A percentile compares a stretch with the other conserved stretches of the same genome.
Conservation (phyloP, 2,329 filamentous ascomycete species). For the Colletotrichum theobromicola region DNA sequence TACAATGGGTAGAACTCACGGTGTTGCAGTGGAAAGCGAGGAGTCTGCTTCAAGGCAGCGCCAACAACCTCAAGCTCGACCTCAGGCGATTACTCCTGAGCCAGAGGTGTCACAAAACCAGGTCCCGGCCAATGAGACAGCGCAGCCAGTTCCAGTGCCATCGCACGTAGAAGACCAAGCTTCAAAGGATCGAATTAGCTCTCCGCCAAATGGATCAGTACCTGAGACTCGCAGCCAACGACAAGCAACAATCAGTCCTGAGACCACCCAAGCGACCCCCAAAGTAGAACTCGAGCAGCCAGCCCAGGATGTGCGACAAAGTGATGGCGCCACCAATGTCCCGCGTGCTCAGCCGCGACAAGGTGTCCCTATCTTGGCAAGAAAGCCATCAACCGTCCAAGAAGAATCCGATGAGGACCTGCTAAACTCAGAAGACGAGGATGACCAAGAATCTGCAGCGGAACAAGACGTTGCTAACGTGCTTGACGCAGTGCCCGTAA, state of each 20-base stretch:
- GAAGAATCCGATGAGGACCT: slow-evolving; percentile 52
- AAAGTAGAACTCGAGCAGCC: not conserved
- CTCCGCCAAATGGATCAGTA: not conserved
- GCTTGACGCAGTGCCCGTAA: slow-evolving; percentile 40
- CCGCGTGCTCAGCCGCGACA: not conserved
- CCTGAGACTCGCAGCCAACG: not conserved
- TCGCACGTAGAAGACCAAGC: not conserved
- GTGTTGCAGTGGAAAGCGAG: slow-evolving; percentile 46
- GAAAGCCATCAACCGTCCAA: slow-evolving; percentile 49
- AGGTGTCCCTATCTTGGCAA: slow-evolving; percentile 26
- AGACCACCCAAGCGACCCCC: not conserved
- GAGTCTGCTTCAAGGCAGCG: not conserved
- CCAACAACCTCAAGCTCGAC: not conserved
- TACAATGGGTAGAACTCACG: slow-evolving; percentile 56
- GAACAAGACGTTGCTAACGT: slow-evolving; percentile 21
- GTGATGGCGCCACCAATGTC: not conserved
- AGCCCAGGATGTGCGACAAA: not conserved
- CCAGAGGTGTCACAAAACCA: not conserved
- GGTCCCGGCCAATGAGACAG: not conserved
- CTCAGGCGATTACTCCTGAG: not conserved
- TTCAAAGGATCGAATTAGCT: not conserved
- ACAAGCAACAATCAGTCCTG: not conserved
- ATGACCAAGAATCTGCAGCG: not conserved
- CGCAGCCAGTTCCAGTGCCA: not conserved
- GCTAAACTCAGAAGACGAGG: slow-evolving; percentile 21